phyloP scores from a whole-genome alignment of 208 protist species.

The Leishmania amazonensis region DNA sequence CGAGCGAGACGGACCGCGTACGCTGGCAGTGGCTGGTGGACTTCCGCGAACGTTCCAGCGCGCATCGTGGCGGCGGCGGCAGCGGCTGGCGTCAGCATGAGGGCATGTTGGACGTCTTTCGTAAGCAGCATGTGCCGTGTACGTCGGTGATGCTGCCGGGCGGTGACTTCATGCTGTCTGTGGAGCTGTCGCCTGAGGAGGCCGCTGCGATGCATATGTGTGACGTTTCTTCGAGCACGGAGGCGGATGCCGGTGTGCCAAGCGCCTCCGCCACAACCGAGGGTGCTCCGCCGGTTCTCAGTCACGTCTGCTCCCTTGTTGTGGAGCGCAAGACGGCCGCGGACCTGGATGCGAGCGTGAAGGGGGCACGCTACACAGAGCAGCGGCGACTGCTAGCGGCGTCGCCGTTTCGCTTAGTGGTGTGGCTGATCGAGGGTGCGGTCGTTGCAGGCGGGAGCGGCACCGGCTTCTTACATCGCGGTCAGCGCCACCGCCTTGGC shows the following conservation, averaged over 20 bases:
- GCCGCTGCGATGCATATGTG: not conserved
- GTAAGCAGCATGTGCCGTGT: conserved; percentile 40
- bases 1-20: conserved; percentile 8
- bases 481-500: not conserved
- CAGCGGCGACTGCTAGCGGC: conserved; percentile 66
- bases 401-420: conserved; percentile 52
- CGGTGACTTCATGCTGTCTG: conserved; percentile 71
- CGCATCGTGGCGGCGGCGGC: conserved; percentile 20
- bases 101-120: conserved; percentile 44
- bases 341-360: conserved; percentile 75
- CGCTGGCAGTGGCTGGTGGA: conserved; percentile 75
- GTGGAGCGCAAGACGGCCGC: conserved; percentile 84
- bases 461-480: not conserved
- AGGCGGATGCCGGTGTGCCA: not conserved
- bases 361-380: conserved; percentile 61
- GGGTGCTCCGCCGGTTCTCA: conserved; percentile 2
- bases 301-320: conserved; percentile 51
- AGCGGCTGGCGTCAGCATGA: conserved; percentile 34
- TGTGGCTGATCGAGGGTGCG: conserved; percentile 79
- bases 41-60: conserved; percentile 56
- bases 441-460: conserved; percentile 10
- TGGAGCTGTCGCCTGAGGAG: conserved; percentile 23
- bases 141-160: conserved; percentile 56
- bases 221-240: not conserved
- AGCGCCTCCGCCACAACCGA: not conserved